Conservation (phyloP, 2,329 filamentous ascomycete species). For the Exophiala bonariae region DNA sequence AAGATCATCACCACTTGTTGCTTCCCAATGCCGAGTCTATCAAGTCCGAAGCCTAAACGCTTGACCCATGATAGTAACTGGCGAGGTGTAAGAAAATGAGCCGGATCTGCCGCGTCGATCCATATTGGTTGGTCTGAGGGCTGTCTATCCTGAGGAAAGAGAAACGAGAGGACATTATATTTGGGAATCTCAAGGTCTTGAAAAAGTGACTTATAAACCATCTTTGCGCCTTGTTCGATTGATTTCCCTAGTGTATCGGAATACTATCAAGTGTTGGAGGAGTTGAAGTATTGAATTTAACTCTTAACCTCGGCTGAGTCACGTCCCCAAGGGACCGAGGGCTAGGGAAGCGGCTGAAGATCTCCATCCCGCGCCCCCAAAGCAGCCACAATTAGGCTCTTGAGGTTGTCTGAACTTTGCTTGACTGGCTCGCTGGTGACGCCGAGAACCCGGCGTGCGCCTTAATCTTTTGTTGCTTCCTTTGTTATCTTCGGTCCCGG, state of each 20-base stretch:
- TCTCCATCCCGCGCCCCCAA: no score
- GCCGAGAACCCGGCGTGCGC: no score
- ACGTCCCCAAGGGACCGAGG: no score
- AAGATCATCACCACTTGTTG: constrained; percentile 57
- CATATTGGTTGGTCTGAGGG: constrained; percentile 49
- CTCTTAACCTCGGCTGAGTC: no score
- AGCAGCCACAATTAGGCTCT: no score
- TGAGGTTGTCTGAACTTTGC: no score
- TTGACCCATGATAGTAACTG: constrained; percentile 54
- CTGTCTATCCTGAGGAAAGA: constrained; percentile 15
- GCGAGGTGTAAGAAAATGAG: constrained; percentile 46
- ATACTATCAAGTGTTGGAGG: no score
- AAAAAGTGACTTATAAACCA: constrained; percentile 10
- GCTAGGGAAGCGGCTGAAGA: no score
- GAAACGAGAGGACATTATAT: constrained; percentile 18
- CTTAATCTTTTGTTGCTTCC: no score
- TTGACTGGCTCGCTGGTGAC: no score
- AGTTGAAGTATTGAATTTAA: no score
- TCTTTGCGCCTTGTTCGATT: constrained; percentile 1
- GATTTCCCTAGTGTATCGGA: no score
- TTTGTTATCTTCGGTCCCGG: constrained; percentile 38
- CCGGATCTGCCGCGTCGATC: constrained; percentile 52
- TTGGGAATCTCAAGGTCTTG: constrained; percentile 16
- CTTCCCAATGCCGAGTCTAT: constrained; percentile 44
- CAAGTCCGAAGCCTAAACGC: constrained; percentile 51